Base-by-base conservation (phyloP, 352 stramenopile species). In the Pythium oligandrum region DNA sequence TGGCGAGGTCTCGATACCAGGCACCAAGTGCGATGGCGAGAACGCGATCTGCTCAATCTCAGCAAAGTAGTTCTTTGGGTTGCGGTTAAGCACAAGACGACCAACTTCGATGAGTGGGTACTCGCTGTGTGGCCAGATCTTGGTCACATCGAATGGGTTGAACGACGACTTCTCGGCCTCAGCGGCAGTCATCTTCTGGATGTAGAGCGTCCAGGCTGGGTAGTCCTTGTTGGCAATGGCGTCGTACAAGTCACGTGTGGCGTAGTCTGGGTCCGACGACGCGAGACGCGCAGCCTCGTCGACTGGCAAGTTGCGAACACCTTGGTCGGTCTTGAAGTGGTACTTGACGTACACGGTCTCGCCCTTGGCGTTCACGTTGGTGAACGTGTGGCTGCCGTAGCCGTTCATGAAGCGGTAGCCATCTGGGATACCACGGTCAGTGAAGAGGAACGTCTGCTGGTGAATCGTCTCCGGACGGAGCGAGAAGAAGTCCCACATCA, bases 41-140 rank as follows among this genome's bases (percentile, higher is more conserved):
- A 96, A 96, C 5, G 86, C 88, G 17, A 95, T 56, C 61, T 97
- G 88, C 59, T 97, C 88, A n/a, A 96, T 74, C 70, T 97, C 83
- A 1, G 83, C 82, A 60, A 95, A 96, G 61, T 96, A 97, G 63
- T 96, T 95, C 9, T 63, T 55, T 33, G 88, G 84, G 52, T 96
- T 97, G 36, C 76, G 61, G 75, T 97, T 90, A 4, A 97, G 66
- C 11, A 89, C 80, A 31, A 97, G 57, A 11, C 76, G 55, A 1
- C 87, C 88, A 3, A 97, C 83, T 63, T 92, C 70, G 26, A 71
- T 55, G 26, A 96, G 71, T 5, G 86, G 87, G 58, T 86, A 96
- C 12, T 89, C 58, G 5, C 45, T 47, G 59, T 96, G 87, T 11
- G 88, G 69, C 87, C 88, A 96, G 53, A 96, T 65, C 73, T 96